These are phyloP conservation scores for Endothia cerciana DNA, from an alignment of 2,329 filamentous ascomycete genomes.

Conservation along the genomic window DNA sequence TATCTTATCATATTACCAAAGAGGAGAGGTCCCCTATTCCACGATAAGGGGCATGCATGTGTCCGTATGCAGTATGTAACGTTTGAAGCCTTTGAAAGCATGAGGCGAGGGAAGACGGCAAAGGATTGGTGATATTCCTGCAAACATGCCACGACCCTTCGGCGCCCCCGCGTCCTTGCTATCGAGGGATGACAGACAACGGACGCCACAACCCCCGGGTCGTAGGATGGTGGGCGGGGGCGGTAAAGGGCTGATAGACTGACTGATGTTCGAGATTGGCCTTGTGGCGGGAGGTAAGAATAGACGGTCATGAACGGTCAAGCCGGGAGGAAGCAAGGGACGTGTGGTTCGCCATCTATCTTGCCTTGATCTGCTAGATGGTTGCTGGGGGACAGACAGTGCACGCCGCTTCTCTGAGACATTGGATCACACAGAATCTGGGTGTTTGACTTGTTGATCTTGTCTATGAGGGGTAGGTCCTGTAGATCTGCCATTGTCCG, in stretches of 20 bases:
- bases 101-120: neutral
- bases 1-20: conserved; percentile 20
- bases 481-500: conserved; percentile 8
- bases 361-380: neutral
- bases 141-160: conserved; percentile 1
- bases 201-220: no score
- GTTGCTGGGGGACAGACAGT: neutral
- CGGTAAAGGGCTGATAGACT: neutral
- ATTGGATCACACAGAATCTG: neutral
- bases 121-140: neutral
- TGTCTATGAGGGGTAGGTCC: conserved; percentile 3
- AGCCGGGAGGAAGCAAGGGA: neutral
- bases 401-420: neutral
- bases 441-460: neutral
- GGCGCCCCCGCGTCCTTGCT: neutral
- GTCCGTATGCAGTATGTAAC: neutral
- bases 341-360: neutral
- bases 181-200: neutral
- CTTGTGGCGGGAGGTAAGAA: neutral
- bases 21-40: conserved; percentile 2
- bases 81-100: neutral
- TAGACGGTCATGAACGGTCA: neutral
- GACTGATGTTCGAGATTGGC: neutral
- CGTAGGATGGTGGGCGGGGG: neutral
- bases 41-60: conserved; percentile 14